Base-by-base conservation (phyloP, 352 stramenopile genomes). In the Pythium scleroteichum region DNA sequence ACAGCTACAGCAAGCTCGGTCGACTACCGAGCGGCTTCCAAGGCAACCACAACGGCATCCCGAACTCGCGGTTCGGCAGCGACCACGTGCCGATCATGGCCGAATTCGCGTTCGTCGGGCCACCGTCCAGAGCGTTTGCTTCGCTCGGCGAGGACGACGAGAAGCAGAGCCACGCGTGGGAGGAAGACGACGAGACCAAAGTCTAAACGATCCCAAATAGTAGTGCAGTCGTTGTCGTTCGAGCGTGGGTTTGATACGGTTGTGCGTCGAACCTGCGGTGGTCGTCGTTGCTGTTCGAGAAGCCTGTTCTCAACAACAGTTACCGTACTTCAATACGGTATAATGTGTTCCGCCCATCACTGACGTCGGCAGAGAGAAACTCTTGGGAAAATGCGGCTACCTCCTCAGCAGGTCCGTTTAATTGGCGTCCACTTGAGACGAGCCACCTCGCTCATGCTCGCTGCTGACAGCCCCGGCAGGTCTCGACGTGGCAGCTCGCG, bases 1-100 rank as follows among this genome's bases (percentile, higher is more conserved):
- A 92, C 71, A 89, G 72, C 56, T 86, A 86, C 60, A 85, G 73
- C 64, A 82, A 81, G 41, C 68, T 71, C 24, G 84, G 84, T 7
- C 79, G 82, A 0, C 61, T 90, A 32, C 79, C 82, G 23, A 83
- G 66, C 27, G 69, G 82, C n/a, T 63, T 88, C 42, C 72, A 89
- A 40, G 78, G 78, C 41, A 95, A 94, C 69, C 85, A 94, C 71
- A 95, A 95, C 46, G 86, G 86, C 53, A 95, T 95, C 38, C 86
- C 86, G 13, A 95, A 95, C 67, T 93, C 82, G 29, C 69, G 78
- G 48, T 91, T 88, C 53, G 86, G 86, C 48, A 94, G 84, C 53
- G 86, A 95, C 67, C 86, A 95, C 66, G 75, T 95, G 29, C 86
- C 86, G 42, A 86, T 95, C 62, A 87, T 95, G 78, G 81, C 86